phyloP scores from a whole-genome alignment of 208 protist species.

The Trypanosoma caninum region DNA sequence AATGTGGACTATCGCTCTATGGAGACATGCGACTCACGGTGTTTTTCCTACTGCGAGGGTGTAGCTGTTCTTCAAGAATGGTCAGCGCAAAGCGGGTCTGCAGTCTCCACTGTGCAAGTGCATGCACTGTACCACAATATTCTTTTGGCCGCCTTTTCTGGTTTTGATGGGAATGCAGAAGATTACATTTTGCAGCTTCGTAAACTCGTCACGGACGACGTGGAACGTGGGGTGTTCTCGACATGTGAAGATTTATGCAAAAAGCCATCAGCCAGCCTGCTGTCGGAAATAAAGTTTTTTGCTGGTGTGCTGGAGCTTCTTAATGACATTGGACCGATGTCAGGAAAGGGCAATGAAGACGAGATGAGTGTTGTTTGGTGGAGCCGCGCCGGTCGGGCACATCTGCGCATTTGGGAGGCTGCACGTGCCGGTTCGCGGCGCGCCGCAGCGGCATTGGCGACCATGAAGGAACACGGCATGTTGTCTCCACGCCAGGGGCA shows the following conservation, averaged over 20 bases:
- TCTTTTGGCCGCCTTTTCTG: conserved; percentile 1
- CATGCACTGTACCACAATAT: conserved; percentile 25
- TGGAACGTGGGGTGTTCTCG: conserved; percentile 25
- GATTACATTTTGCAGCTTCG: conserved; percentile 14
- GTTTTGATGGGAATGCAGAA: not conserved
- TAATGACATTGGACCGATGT: conserved; percentile 4
- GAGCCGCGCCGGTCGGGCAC: not conserved
- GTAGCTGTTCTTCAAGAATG: conserved; percentile 14
- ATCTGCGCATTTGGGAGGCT: conserved; percentile 24
- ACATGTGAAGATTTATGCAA: conserved; percentile 16
- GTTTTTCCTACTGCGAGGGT: conserved; percentile 20
- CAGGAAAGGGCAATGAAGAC: not conserved
- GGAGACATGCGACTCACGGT: conserved; percentile 14
- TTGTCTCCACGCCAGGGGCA: conserved; percentile 38
- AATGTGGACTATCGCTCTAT: not conserved
- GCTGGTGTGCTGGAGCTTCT: conserved; percentile 22
- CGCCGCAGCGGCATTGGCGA: conserved; percentile 52
- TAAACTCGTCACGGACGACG: conserved; percentile 20
- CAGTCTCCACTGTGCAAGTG: conserved; percentile 12
- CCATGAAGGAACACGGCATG: conserved; percentile 66
- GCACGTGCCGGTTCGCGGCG: conserved; percentile 36
- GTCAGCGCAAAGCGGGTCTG: conserved; percentile 4
- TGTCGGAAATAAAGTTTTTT: conserved; percentile 18
- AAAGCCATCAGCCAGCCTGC: not conserved
- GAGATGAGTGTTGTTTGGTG: conserved; percentile 17